Conservation (phyloP, 441 rosid species). For the Omphalea diandra region DNA sequence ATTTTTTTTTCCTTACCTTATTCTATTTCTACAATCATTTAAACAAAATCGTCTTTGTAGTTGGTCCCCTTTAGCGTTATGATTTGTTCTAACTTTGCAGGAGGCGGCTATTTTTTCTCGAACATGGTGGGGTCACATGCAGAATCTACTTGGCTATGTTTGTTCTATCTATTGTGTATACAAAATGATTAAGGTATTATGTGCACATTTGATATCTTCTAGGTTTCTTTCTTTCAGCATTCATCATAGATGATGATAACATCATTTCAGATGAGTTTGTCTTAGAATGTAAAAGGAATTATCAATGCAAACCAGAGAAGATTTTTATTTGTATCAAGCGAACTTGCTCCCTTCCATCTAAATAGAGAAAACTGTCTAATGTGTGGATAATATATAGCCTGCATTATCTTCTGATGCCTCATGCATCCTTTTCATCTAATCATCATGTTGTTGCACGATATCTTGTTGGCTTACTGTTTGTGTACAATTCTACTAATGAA, state of each 20-base stretch:
- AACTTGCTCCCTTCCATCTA: not conserved
- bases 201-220: conserved; percentile 12
- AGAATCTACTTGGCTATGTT: conserved; percentile 96
- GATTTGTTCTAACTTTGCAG: conserved; percentile 41
- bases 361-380: not conserved
- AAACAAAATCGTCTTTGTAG: not conserved
- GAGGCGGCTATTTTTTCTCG: conserved; percentile 99
- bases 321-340: not conserved
- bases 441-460: not conserved
- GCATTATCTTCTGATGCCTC: not conserved
- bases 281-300: not conserved
- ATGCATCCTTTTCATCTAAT: not conserved
- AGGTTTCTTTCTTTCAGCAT: conserved; percentile 11
- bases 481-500: not conserved
- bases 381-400: too few relatives aligned
- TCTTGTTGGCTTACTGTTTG: not conserved
- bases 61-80: conserved; percentile 6
- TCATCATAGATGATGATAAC: conserved; percentile 1
- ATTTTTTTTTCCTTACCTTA: not conserved
- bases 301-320: not conserved
- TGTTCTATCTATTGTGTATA: conserved; percentile 94
- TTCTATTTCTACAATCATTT: not conserved
- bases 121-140: conserved; percentile 99
- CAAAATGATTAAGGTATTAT: conserved; percentile 93
- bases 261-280: not conserved